Evolutionary conservation across 176 grass and related monocot genomes (phyloP).

Genomic region (Lolium multiflorum): DNA sequence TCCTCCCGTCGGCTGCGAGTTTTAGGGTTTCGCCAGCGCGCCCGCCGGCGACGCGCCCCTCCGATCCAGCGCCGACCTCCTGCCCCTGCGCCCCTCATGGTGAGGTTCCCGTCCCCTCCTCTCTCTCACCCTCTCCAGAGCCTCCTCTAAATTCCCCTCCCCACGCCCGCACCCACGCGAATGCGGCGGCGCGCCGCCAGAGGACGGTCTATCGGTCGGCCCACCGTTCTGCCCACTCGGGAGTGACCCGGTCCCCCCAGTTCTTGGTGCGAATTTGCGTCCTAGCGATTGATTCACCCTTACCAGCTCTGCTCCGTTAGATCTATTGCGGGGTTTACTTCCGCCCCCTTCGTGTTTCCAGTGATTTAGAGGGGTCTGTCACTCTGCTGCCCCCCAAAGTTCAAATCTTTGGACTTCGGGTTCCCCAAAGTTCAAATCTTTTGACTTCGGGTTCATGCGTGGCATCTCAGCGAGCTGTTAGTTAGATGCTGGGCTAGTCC

Average conservation of each 20-base stretch:
- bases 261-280: not conserved
- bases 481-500: not conserved
- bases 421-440: not conserved
- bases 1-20: not conserved
- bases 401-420: no score
- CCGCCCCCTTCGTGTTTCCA: not conserved
- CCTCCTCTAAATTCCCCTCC: not conserved
- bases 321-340: constrained; percentile 36
- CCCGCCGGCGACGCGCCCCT: not conserved
- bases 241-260: no score
- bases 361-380: not conserved
- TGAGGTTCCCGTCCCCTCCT: not conserved
- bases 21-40: constrained; percentile 11
- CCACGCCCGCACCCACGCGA: not conserved
- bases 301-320: not conserved
- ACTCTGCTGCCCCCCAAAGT: not conserved
- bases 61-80: not conserved
- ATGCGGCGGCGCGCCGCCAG: not conserved
- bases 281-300: not conserved
- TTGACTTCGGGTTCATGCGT: not conserved
- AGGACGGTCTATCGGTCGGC: not conserved
- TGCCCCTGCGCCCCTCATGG: not conserved
- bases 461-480: not conserved
- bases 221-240: not conserved
- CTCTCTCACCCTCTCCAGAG: no score